Percentiles rank a stretch among this genome's conserved stretches.
phyloP scores from a whole-genome alignment of 371 early-diverging fungal genomes.

The Rhizomucor pusillus region DNA sequence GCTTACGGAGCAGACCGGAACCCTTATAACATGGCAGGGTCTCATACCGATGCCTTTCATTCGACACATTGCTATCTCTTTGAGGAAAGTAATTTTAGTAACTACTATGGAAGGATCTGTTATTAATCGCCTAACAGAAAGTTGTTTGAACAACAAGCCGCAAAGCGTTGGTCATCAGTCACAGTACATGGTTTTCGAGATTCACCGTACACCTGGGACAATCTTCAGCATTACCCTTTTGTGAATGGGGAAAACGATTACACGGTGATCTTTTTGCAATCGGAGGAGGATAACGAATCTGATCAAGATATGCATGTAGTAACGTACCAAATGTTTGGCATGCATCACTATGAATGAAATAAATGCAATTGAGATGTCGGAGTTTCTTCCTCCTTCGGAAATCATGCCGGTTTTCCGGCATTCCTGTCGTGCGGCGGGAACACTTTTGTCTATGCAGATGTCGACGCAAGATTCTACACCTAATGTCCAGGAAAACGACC shows the following conservation, averaged over 20 bases:
- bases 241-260: slow-evolving; percentile 13
- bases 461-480: too few relatives aligned
- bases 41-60: slow-evolving; percentile 32
- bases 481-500: too few relatives aligned
- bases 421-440: too few relatives aligned
- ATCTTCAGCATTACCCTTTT: slow-evolving; percentile 44
- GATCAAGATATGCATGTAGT: too few relatives aligned
- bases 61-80: slow-evolving; percentile 21
- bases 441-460: too few relatives aligned
- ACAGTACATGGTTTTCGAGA: slow-evolving; percentile 68
- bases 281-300: too few relatives aligned
- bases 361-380: too few relatives aligned
- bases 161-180: slow-evolving; percentile 52
- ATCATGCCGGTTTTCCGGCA: too few relatives aligned
- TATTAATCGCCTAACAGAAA: slow-evolving; percentile 19
- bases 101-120: background rate
- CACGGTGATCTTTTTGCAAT: background rate
- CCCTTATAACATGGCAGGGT: slow-evolving; percentile 31
- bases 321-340: too few relatives aligned
- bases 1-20: slow-evolving; percentile 12
- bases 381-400: too few relatives aligned
- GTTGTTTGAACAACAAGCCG: slow-evolving; percentile 15
- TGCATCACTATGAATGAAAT: too few relatives aligned
- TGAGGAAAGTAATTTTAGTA: slow-evolving; percentile 25
- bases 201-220: slow-evolving; percentile 62